Percentiles rank a stretch among this genome's conserved stretches.
Conservation (phyloP, 306 rosid genomes). For the Quercus mongolica region DNA sequence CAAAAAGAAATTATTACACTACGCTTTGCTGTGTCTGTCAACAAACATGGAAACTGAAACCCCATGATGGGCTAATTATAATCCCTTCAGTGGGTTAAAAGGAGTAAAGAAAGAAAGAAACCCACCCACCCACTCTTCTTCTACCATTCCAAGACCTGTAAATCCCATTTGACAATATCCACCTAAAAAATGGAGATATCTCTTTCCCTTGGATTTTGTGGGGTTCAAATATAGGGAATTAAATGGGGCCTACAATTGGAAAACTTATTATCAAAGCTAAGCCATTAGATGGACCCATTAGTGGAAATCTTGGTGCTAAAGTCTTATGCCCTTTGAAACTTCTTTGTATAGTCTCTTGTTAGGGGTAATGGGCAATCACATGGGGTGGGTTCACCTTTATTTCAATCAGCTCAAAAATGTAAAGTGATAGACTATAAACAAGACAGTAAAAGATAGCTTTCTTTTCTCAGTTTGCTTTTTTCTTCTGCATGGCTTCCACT, state of each 20-base stretch:
- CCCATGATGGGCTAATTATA: conserved; percentile 64
- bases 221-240: conserved; percentile 47
- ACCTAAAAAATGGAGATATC: conserved; percentile 55
- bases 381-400: conserved; percentile 45
- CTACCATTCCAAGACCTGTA: conserved; percentile 40
- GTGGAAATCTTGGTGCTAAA: conserved; percentile 58
- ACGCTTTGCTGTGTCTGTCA: conserved; percentile 52
- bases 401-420: conserved; percentile 40
- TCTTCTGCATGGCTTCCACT: conserved; percentile 47
- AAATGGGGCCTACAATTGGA: conserved; percentile 41
- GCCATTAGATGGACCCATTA: conserved; percentile 44
- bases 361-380: conserved; percentile 38
- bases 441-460: conserved; percentile 56
- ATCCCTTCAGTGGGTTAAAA: conserved; percentile 52
- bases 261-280: conserved; percentile 67
- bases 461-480: conserved; percentile 36
- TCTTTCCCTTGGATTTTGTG: conserved; percentile 88
- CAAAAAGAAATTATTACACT: conserved; percentile 54
- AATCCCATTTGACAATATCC: conserved; percentile 44
- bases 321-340: conserved; percentile 52
- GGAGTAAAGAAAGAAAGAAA: conserved; percentile 41
- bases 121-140: conserved; percentile 29
- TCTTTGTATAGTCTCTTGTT: conserved; percentile 38
- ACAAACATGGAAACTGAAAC: conserved; percentile 47
- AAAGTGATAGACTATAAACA: conserved; percentile 32